Evolutionary conservation across 257 asterid genomes (phyloP), one percentile per base, ranked within the genome.

Genomic region (Rubia yunnanensis): DNA sequence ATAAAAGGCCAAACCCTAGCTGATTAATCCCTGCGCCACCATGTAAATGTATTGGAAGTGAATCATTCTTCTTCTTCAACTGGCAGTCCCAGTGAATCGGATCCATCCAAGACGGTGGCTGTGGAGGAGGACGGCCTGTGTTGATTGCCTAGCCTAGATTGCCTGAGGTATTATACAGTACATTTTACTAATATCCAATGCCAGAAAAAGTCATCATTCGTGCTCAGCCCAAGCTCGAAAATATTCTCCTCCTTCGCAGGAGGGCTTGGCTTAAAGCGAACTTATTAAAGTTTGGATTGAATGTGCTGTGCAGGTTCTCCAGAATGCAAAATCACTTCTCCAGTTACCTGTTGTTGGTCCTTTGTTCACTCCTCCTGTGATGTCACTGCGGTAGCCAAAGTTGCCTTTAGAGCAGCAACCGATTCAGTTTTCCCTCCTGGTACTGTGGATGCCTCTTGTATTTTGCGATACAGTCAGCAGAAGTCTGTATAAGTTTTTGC

Each of bases 381-480:
- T 65, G 98, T 82, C 8, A 80, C 76, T 22, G 87, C 96, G 4
- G 95, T 92, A 54, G 95, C 98, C 32, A 87, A 80, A 75, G 98
- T 92, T 65, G 91, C 96, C 5, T 86, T 89, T 11, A 78, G 98
- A 71, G 97, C 96, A 0, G 94, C 97, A 1, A 83, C 84, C 7
- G 96, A 92, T 67, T 88, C 97, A 2, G 95, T 87, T 34, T 92
- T 92, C 72, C 96, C 98, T 30, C 96, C 97, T 17, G 98, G 98
- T 48, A 74, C 89, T 22, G 34, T 92, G 35, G 98, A 92, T 56
- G 88, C 82, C 14, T 77, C 77, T 7, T 97, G 98, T 36, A 87
- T 92, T 20, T 50, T 76, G 60, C 86, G 94, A 28, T 82, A 84
- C 76, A 84, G 94, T 65, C 86, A 88, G 72, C 96, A 82, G 75